A percentile compares a stretch with the other conserved stretches of the same genome.
Evolutionary conservation across 177 flowering plant species (phyloP).

Genomic region (Telopea speciosissima): DNA sequence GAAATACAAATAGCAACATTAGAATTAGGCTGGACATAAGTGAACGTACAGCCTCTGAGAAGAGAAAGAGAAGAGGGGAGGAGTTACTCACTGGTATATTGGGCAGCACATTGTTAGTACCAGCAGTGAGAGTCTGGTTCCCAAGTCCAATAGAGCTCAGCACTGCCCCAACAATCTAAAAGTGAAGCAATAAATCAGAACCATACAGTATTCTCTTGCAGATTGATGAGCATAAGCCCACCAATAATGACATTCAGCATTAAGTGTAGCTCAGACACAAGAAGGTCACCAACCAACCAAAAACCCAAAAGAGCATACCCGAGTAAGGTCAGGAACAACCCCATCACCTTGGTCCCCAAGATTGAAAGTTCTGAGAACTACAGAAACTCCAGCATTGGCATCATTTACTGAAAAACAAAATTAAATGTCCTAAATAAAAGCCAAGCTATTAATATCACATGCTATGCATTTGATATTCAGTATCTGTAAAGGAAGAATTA

Average conservation of each 20-base stretch:
- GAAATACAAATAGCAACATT: constrained; percentile 3
- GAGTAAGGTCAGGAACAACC: constrained; percentile 56
- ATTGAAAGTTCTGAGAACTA: constrained; percentile 87
- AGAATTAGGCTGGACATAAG: not conserved
- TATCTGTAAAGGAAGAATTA: constrained; percentile 3
- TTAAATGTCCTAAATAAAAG: not conserved
- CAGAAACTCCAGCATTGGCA: constrained; percentile 55
- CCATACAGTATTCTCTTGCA: not conserved
- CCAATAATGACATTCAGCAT: not conserved
- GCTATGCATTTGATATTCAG: too few species aligned
- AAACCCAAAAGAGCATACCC: constrained; percentile 40
- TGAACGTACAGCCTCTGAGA: not conserved
- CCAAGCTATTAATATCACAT: too few species aligned
- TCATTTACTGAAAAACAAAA: constrained; percentile 52
- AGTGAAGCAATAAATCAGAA: constrained; percentile 6
- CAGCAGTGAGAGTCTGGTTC: constrained; percentile 29
- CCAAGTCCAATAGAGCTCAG: constrained; percentile 81
- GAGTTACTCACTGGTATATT: constrained; percentile 34
- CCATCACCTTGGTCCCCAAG: constrained; percentile 83
- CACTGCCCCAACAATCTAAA: constrained; percentile 87
- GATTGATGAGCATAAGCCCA: not conserved
- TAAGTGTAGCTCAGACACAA: not conserved
- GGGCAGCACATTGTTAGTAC: constrained; percentile 28
- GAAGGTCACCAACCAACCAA: constrained; percentile 4
- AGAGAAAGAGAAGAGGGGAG: not conserved